Evolutionary conservation across 2,329 filamentous ascomycete species (phyloP).

Genomic region (Fusarium cyanostomum): DNA sequence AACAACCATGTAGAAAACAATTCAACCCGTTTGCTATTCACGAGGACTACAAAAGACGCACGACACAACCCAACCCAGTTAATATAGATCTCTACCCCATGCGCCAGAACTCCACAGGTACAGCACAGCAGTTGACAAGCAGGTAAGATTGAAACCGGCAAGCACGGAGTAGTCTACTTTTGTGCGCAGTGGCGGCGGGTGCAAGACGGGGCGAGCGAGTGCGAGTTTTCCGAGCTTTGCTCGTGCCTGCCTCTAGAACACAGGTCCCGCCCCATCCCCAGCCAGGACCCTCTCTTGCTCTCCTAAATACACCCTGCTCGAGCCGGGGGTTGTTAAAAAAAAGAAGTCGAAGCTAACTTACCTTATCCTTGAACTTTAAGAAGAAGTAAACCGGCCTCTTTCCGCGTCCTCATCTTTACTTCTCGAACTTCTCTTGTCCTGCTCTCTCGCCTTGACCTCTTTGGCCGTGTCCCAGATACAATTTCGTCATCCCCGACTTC

Average conservation of each 20-base stretch:
- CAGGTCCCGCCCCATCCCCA: slow-evolving; percentile 21
- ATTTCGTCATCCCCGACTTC: neutral
- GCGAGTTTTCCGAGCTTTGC: slow-evolving; percentile 27
- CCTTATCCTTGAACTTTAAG: slow-evolving; percentile 18
- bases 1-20: neutral
- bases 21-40: neutral
- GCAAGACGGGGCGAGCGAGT: slow-evolving; percentile 22
- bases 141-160: slow-evolving; percentile 7
- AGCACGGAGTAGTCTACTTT: neutral
- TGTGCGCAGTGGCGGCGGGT: slow-evolving; percentile 25
- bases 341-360: slow-evolving; percentile 26
- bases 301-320: slow-evolving; percentile 13
- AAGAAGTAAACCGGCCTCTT: slow-evolving; percentile 5
- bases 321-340: slow-evolving; percentile 20
- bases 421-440: neutral
- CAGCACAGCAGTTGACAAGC: neutral
- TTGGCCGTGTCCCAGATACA: neutral
- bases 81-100: neutral
- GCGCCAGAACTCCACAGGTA: neutral
- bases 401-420: neutral
- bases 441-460: neutral
- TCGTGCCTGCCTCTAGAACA: slow-evolving; percentile 26
- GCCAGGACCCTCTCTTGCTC: slow-evolving; percentile 21
- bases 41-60: neutral
- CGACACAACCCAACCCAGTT: neutral